Percentiles rank a stretch among this genome's conserved stretches.
These are phyloP conservation scores for Epichloe gansuensis DNA, from an alignment of 2,329 filamentous ascomycete genomes.

Conservation along the genomic window DNA sequence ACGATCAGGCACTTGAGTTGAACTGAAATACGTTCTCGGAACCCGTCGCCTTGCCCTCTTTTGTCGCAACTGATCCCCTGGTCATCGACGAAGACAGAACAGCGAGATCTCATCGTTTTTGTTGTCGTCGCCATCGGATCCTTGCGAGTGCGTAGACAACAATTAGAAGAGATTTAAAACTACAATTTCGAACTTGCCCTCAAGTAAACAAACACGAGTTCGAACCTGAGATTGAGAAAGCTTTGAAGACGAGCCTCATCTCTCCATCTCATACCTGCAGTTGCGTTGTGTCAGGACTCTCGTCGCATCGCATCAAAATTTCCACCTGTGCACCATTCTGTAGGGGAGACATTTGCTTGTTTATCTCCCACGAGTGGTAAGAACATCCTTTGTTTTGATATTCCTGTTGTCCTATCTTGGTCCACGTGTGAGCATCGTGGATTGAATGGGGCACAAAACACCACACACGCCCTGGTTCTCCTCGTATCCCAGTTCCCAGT, in stretches of 20 bases:
- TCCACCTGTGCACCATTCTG: conserved; percentile 25
- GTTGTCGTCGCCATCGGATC: conserved; percentile 18
- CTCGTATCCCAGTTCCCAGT: not conserved
- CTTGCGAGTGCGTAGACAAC: conserved; percentile 26
- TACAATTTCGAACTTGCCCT: conserved; percentile 16
- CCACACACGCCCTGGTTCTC: too few species aligned
- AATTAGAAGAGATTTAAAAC: conserved; percentile 17
- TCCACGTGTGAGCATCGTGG: too few species aligned
- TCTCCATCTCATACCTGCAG: not conserved
- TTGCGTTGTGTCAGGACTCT: conserved; percentile 11
- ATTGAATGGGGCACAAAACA: too few species aligned
- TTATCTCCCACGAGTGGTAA: conserved; percentile 74
- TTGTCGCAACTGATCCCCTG: conserved; percentile 22
- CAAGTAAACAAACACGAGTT: conserved; percentile 16
- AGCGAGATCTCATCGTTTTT: conserved; percentile 21
- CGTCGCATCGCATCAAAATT: conserved; percentile 11
- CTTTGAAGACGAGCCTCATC: not conserved
- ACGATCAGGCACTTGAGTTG: conserved; percentile 18
- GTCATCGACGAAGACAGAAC: conserved; percentile 22
- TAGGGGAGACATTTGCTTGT: conserved; percentile 97
- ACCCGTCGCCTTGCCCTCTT: conserved; percentile 17
- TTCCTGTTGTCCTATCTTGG: not conserved
- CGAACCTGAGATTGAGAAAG: conserved; percentile 6
- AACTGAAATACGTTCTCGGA: conserved; percentile 32
- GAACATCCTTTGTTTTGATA: conserved; percentile 15